Conservation (phyloP, 164 flowering plant genomes). For the Liriodendron chinense region DNA sequence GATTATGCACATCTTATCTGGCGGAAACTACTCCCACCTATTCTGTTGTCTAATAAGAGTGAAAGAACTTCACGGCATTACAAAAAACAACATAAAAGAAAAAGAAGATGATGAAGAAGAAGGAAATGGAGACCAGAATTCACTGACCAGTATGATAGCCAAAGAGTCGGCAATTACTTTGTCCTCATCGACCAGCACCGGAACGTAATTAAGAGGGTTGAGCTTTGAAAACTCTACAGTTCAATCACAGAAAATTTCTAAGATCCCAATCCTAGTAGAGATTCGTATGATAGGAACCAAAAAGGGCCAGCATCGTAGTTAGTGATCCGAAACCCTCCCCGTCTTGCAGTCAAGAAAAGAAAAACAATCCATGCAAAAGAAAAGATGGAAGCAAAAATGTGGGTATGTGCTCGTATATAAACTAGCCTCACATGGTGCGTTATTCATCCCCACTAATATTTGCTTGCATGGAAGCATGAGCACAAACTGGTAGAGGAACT, state of each 20-base stretch:
- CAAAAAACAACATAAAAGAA: neutral
- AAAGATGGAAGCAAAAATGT: no score
- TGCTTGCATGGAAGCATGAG: no score
- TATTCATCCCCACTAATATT: no score
- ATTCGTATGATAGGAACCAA: no score
- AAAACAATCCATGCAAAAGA: no score
- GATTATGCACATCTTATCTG: neutral
- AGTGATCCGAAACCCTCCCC: no score
- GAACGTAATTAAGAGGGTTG: conserved; percentile 77
- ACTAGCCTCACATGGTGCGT: no score
- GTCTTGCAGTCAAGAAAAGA: no score
- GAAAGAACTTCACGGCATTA: neutral
- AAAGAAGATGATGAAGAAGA: no score
- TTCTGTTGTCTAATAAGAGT: neutral
- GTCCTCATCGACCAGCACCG: conserved; percentile 75
- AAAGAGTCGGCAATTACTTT: conserved; percentile 67
- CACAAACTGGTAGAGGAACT: no score
- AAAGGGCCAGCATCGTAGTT: no score
- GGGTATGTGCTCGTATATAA: no score
- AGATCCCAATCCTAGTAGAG: neutral
- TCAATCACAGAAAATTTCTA: neutral
- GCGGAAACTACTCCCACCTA: neutral
- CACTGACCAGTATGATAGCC: conserved; percentile 72
- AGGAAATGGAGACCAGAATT: neutral
- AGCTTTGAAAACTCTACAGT: conserved; percentile 59